Percentiles rank a stretch among this genome's conserved stretches.
These are phyloP conservation scores for Kuraishia cidri DNA, from an alignment of 805 yeast genomes.

Conservation along the genomic window DNA sequence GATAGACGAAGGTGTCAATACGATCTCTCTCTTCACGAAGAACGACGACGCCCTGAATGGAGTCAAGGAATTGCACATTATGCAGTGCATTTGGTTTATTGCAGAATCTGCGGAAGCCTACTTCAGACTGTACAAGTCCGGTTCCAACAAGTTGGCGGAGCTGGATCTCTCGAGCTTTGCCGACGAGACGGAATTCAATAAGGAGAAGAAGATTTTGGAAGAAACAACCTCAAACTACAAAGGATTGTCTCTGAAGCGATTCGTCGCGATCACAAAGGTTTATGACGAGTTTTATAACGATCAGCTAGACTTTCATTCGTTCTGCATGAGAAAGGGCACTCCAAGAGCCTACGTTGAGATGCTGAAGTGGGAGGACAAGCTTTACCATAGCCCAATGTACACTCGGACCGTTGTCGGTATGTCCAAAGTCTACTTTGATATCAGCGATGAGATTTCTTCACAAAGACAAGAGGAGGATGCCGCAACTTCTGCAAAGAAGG, in stretches of 20 bases:
- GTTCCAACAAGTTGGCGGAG: slow-evolving; percentile 10
- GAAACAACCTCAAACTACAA: slow-evolving; percentile 36
- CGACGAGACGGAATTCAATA: slow-evolving; percentile 16
- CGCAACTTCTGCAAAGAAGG: slow-evolving; percentile 3
- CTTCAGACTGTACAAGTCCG: slow-evolving; percentile 40
- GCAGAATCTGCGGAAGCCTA: slow-evolving; percentile 82
- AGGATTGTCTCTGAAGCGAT: slow-evolving; percentile 80
- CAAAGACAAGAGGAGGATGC: not conserved
- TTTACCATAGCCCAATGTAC: slow-evolving; percentile 64
- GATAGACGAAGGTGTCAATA: slow-evolving; percentile 64
- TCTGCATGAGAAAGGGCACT: slow-evolving; percentile 86
- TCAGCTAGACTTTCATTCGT: slow-evolving; percentile 91
- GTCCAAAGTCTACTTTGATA: slow-evolving; percentile 41
- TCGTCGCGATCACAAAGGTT: slow-evolving; percentile 51
- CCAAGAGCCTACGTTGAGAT: slow-evolving; percentile 73
- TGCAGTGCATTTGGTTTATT: slow-evolving; percentile 91
- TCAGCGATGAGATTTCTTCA: slow-evolving; percentile 12
- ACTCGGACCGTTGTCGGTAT: slow-evolving; percentile 65
- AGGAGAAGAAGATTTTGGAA: slow-evolving; percentile 24
- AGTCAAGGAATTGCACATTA: slow-evolving; percentile 72
- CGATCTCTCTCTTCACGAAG: slow-evolving; percentile 75
- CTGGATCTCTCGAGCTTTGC: slow-evolving; percentile 2
- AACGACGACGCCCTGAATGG: slow-evolving; percentile 81
- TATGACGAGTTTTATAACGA: slow-evolving; percentile 70
- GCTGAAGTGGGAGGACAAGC: slow-evolving; percentile 73